Evolutionary conservation across 2,329 filamentous ascomycete species (phyloP), one percentile per base, ranked within the genome.

Genomic region (Venturia pyrina): DNA sequence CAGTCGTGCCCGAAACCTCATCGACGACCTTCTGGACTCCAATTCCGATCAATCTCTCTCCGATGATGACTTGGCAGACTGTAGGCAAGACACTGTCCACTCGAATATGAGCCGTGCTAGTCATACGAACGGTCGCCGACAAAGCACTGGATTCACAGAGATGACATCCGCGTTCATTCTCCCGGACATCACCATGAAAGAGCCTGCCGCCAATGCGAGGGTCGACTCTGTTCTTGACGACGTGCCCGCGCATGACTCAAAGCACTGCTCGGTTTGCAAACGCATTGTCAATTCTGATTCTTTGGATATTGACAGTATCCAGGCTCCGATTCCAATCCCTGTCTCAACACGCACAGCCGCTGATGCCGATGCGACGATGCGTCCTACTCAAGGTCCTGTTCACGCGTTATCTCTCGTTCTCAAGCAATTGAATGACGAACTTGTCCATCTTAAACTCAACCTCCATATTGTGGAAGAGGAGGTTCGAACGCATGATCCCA

Each of bases 381-480:
- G 85, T 0, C 85, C 80, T 1, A 72, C 87, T 0, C 87, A 90
- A 72, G 79, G 85, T 1, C 91, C 91, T 0, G 86, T 84, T 5
- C 77, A 87, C 56, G 91, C 91, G 11, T 84, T 96, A 32, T 89
- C 89, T 8, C 85, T 87, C n/a, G 89, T 96, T 28, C 87, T 96
- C 74, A 95, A 96, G 76, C 84, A 87, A 8, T 79, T 96, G 3
- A 82, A 90, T 70, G 91, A 96, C 73, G 92, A 96, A 75, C 83
- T 93, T 57, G 82, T 83, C 15, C 90, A 96, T 73, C 78, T 96
- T 64, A 89, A 90, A 75, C 81, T 89, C 69, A 83, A 88, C 71
- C 82, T 92, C n/a, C 79, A 83, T 0, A 69, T 81, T 43, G 82
- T 85, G 66, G 85, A 89, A 70, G 80, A 80, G 3, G 77, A 82